phyloP scores from a whole-genome alignment of 306 rosid genomes.

The Hippophae gyantsensis region DNA sequence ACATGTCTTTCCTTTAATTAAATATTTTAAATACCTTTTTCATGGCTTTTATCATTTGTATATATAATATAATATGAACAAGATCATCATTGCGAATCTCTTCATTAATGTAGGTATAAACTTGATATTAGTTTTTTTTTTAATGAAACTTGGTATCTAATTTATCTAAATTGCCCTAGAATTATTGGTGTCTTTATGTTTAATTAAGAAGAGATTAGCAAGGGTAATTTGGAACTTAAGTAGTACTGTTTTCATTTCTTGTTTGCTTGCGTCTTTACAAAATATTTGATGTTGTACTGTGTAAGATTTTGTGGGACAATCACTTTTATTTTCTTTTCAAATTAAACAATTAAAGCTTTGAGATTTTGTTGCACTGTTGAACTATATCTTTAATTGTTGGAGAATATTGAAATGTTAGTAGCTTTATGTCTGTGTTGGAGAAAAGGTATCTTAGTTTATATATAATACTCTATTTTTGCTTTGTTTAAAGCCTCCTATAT shows the following conservation, averaged over 20 bases:
- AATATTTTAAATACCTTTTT: slow-evolving; percentile 30
- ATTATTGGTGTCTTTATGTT: slow-evolving; percentile 16
- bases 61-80: background rate
- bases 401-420: too few species aligned
- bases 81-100: background rate
- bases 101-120: slow-evolving; percentile 1
- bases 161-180: background rate
- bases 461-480: too few species aligned
- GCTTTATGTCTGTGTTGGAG: too few species aligned
- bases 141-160: background rate
- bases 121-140: slow-evolving; percentile 4
- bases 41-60: slow-evolving; percentile 8
- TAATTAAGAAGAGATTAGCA: slow-evolving; percentile 20
- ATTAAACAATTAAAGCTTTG: slow-evolving; percentile 16
- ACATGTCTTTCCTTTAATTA: slow-evolving; percentile 13
- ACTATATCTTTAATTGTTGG: too few species aligned
- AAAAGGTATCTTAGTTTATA: too few species aligned
- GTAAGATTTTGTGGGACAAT: slow-evolving; percentile 42
- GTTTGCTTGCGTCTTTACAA: slow-evolving; percentile 33
- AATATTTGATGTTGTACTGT: slow-evolving; percentile 34
- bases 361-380: too few species aligned
- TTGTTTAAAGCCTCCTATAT: too few species aligned
- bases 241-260: slow-evolving; percentile 10
- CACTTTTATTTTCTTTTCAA: slow-evolving; percentile 24
- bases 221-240: slow-evolving; percentile 18